These are phyloP conservation scores for Sclerospora graminicola DNA, from an alignment of 352 stramenopile species.

Conservation along the genomic window DNA sequence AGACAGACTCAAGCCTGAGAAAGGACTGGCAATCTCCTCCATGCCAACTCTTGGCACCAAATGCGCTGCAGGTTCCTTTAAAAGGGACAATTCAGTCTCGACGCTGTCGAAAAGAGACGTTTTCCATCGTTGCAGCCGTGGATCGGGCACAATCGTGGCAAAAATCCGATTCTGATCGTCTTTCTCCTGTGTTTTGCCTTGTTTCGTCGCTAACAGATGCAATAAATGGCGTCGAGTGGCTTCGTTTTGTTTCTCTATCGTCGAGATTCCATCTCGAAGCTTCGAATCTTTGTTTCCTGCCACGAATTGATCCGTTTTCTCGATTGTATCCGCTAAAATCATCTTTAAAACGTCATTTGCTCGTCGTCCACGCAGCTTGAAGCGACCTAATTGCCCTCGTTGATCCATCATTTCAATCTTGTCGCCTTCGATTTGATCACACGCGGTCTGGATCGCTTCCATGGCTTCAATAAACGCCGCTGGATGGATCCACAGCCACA, in stretches of 20 bases:
- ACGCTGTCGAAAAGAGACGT: not conserved
- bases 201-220: too few species aligned
- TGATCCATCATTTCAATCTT: constrained; percentile 58
- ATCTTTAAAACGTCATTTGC: constrained; percentile 26
- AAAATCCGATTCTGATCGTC: constrained; percentile 6
- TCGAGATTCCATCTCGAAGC: too few species aligned
- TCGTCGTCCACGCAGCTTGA: constrained; percentile 52
- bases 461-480: constrained; percentile 66
- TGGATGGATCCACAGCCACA: constrained; percentile 77
- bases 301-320: too few species aligned
- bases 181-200: too few species aligned
- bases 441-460: constrained; percentile 43
- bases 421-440: constrained; percentile 31
- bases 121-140: constrained; percentile 19
- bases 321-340: constrained; percentile 2
- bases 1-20: constrained; percentile 35
- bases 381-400: constrained; percentile 45
- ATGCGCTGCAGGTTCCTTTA: constrained; percentile 34
- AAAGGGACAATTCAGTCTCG: constrained; percentile 24
- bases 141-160: constrained; percentile 32
- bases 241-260: too few species aligned
- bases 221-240: too few species aligned
- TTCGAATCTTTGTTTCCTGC: too few species aligned
- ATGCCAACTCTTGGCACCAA: constrained; percentile 14
- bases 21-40: constrained; percentile 39